A percentile compares a stretch with the other conserved stretches of the same genome.
These are phyloP conservation scores for Yamadazyma membranifaciens DNA, from an alignment of 1,139 yeast genomes.

Conservation along the genomic window DNA sequence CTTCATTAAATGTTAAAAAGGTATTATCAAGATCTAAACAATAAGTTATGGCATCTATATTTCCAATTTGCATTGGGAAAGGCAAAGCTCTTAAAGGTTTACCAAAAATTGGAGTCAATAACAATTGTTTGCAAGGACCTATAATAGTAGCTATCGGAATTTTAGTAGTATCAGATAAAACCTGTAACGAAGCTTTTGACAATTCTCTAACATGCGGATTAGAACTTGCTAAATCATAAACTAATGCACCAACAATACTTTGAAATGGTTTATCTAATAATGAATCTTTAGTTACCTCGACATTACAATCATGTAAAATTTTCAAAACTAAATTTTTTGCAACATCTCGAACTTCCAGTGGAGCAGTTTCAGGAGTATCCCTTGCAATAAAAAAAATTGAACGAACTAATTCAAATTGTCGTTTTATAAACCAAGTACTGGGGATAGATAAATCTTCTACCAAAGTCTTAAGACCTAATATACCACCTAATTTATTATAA, in stretches of 20 bases:
- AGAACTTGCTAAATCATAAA: constrained; percentile 89
- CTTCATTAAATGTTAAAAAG: constrained; percentile 84
- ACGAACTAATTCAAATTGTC: constrained; percentile 82
- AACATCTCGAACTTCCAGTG: constrained; percentile 68
- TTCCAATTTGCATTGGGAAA: constrained; percentile 98
- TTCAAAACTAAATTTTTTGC: constrained; percentile 68
- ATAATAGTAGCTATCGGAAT: constrained; percentile 74
- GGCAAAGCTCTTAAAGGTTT: constrained; percentile 96
- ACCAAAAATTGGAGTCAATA: constrained; percentile 91
- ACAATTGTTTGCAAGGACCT: constrained; percentile 76
- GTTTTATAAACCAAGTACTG: constrained; percentile 65
- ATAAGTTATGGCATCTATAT: constrained; percentile 92
- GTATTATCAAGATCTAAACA: constrained; percentile 81
- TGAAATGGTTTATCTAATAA: constrained; percentile 73
- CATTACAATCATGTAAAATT: constrained; percentile 65
- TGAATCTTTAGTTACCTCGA: constrained; percentile 55
- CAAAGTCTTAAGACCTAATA: constrained; percentile 75
- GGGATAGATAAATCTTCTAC: constrained; percentile 69
- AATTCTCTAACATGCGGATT: constrained; percentile 79
- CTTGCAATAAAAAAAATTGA: constrained; percentile 86
- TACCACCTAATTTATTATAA: constrained; percentile 85
- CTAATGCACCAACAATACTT: constrained; percentile 80
- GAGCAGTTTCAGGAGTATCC: constrained; percentile 89
- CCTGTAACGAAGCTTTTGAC: constrained; percentile 68
- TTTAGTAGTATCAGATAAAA: constrained; percentile 66